phyloP scores from a whole-genome alignment of 257 asterid genomes.

The Lavandula angustifolia region DNA sequence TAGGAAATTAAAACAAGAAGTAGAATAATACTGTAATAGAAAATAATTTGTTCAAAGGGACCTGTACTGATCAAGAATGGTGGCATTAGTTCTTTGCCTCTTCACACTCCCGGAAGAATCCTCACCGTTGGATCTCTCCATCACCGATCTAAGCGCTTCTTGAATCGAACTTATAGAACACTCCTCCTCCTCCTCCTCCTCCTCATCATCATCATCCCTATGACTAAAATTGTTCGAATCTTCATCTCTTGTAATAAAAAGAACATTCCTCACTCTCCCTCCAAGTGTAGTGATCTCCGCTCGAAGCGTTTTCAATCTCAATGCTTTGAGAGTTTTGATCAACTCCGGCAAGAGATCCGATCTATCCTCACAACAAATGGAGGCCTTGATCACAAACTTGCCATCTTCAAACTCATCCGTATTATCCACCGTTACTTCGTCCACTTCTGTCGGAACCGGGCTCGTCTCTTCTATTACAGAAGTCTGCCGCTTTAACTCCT shows the following conservation, averaged over 20 bases:
- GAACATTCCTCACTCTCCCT: slow-evolving; percentile 74
- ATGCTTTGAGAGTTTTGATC: slow-evolving; percentile 69
- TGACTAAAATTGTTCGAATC: slow-evolving; percentile 24
- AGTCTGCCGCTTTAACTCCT: slow-evolving; percentile 78
- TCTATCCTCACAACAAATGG: slow-evolving; percentile 86
- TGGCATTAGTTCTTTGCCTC: slow-evolving; percentile 66
- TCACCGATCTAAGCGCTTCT: slow-evolving; percentile 65
- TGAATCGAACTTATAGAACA: slow-evolving; percentile 48
- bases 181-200: slow-evolving; percentile 34
- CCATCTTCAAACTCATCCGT: slow-evolving; percentile 57
- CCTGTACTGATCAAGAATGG: slow-evolving; percentile 45
- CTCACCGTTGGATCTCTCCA: slow-evolving; percentile 65
- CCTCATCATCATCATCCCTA: slow-evolving; percentile 31
- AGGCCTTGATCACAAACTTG: slow-evolving; percentile 62
- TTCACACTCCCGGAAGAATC: slow-evolving; percentile 62
- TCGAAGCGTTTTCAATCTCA: slow-evolving; percentile 58
- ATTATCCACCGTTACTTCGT: slow-evolving; percentile 68
- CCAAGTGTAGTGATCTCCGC: slow-evolving; percentile 85
- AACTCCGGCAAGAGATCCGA: slow-evolving; percentile 75
- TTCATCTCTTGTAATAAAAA: slow-evolving; percentile 66
- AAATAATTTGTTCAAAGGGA: slow-evolving; percentile 31
- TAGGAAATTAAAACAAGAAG: no score
- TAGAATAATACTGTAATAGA: no score
- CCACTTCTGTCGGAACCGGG: slow-evolving; percentile 68
- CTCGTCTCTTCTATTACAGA: slow-evolving; percentile 58